Percentiles rank a stretch among this genome's conserved stretches.
These are phyloP conservation scores for Beauveria brongniartii DNA, from an alignment of 2,329 filamentous ascomycete species.

Conservation along the genomic window DNA sequence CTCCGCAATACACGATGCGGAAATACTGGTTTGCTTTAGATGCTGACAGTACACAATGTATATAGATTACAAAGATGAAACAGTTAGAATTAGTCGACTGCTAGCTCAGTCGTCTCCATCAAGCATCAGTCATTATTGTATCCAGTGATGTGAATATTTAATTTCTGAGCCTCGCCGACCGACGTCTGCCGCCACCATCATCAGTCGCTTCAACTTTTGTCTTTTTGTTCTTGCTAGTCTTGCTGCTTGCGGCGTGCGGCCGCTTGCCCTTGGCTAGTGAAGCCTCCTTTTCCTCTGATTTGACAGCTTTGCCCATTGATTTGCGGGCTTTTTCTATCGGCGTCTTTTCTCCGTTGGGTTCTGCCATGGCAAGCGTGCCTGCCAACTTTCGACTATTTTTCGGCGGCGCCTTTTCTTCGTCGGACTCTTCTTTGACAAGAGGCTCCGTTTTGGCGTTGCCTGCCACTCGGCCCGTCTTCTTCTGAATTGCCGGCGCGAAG, in stretches of 20 bases:
- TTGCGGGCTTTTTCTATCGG: constrained; percentile 17
- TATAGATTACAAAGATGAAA: not conserved
- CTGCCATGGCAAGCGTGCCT: constrained; percentile 18
- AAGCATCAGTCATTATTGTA: not conserved
- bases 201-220: constrained; percentile 1
- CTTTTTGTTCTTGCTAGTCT: constrained; percentile 18
- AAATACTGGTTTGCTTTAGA: constrained; percentile 2
- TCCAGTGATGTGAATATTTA: constrained; percentile 1
- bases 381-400: constrained; percentile 18
- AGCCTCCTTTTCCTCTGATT: constrained; percentile 15
- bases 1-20: not conserved
- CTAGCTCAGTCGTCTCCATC: not conserved
- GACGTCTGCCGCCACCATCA: constrained; percentile 15
- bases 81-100: not conserved
- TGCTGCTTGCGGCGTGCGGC: constrained; percentile 2
- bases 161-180: constrained; percentile 23
- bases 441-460: constrained; percentile 36
- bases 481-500: constrained; percentile 76
- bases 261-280: constrained; percentile 18
- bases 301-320: constrained; percentile 13
- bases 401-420: constrained; percentile 17
- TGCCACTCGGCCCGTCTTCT: constrained; percentile 53
- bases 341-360: constrained; percentile 19
- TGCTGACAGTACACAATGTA: not conserved
- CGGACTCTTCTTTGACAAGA: constrained; percentile 22